These are phyloP conservation scores for Trichoderma sp. DNA, from an alignment of 2,329 filamentous ascomycete genomes.

Conservation along the genomic window DNA sequence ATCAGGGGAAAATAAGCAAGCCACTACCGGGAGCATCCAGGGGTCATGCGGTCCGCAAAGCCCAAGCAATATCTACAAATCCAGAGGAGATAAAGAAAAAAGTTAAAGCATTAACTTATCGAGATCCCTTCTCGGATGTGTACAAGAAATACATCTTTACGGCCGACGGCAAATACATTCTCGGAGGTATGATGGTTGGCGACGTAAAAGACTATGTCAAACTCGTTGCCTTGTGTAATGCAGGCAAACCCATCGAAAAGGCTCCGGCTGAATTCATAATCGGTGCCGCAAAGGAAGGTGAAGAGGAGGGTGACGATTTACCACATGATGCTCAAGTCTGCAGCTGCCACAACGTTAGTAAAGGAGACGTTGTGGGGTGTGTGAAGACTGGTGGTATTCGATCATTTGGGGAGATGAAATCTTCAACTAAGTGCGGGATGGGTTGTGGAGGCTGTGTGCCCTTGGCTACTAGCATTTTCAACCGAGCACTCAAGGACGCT, in stretches of 20 bases:
- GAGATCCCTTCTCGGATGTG: conserved; percentile 80
- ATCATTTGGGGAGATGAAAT: conserved; percentile 77
- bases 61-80: conserved; percentile 32
- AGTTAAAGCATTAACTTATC: conserved; percentile 84
- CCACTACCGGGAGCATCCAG: conserved; percentile 53
- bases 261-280: conserved; percentile 81
- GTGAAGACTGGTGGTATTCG: conserved; percentile 80
- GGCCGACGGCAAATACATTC: conserved; percentile 79
- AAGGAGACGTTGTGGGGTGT: conserved; percentile 69
- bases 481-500: conserved; percentile 79
- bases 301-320: conserved; percentile 72
- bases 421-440: conserved; percentile 87
- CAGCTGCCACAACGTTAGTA: conserved; percentile 89
- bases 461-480: conserved; percentile 84
- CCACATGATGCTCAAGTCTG: conserved; percentile 85
- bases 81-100: conserved; percentile 17
- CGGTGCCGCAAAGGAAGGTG: conserved; percentile 67
- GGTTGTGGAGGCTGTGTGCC: conserved; percentile 90
- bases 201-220: conserved; percentile 90
- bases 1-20: conserved; percentile 71
- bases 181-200: conserved; percentile 97
- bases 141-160: conserved; percentile 97
- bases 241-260: conserved; percentile 72
- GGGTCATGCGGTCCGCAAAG: conserved; percentile 8
- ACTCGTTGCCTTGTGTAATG: conserved; percentile 81